Percentiles rank a stretch among this genome's conserved stretches.
These are phyloP conservation scores for Claviceps digitariae DNA, from an alignment of 2,329 filamentous ascomycete genomes.

Conservation along the genomic window DNA sequence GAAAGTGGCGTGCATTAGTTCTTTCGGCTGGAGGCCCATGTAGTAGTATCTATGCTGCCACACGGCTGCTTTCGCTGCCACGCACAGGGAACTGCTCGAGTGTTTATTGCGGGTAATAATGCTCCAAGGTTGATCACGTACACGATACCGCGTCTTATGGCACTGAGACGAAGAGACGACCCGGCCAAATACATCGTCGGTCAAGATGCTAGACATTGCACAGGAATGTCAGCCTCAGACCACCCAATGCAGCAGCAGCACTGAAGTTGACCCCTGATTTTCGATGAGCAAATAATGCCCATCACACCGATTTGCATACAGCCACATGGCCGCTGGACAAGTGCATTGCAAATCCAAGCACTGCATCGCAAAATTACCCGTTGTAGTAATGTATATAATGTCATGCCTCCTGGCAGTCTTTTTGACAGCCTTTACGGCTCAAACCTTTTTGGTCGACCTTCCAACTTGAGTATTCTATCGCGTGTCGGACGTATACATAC, in stretches of 20 bases:
- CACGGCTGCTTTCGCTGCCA: not conserved
- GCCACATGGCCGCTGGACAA: not conserved
- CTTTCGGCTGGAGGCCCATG: not conserved
- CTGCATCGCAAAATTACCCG: not conserved
- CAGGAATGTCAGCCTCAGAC: conserved; percentile 1
- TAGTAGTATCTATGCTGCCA: not conserved
- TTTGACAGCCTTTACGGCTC: not conserved
- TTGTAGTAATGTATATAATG: conserved; percentile 1
- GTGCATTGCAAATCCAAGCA: not conserved
- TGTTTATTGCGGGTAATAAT: not conserved
- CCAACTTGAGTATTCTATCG: not conserved
- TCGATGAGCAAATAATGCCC: not conserved
- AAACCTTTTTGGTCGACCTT: not conserved
- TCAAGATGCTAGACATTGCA: not conserved
- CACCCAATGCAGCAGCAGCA: not conserved
- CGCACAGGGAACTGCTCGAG: not conserved
- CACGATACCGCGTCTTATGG: not conserved
- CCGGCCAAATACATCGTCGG: not conserved
- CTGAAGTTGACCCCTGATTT: not conserved
- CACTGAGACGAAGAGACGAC: not conserved
- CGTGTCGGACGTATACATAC: not conserved
- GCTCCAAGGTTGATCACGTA: not conserved
- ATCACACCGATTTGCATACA: not conserved
- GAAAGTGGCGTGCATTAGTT: not conserved
- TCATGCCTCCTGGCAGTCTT: not conserved